A percentile compares a stretch with the other conserved stretches of the same genome.
phyloP scores from a whole-genome alignment of 345 rosid species.

The Ceriops tagal region DNA sequence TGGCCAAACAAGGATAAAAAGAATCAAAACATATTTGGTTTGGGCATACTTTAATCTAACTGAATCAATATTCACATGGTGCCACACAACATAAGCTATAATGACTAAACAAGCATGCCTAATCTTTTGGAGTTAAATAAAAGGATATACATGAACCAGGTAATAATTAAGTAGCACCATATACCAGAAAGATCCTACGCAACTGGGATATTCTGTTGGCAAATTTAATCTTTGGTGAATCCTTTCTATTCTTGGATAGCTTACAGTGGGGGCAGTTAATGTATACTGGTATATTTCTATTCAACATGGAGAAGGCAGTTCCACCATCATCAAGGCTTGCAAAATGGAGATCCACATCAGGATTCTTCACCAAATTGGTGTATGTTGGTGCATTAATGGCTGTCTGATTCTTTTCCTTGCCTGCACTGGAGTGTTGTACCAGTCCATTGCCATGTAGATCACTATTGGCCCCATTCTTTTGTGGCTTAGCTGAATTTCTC shows the following conservation, averaged over 20 bases:
- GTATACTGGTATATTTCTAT: slow-evolving; percentile 63
- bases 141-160: background rate
- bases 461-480: slow-evolving; percentile 38
- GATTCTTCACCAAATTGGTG: slow-evolving; percentile 31
- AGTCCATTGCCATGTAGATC: slow-evolving; percentile 18
- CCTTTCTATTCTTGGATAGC: slow-evolving; percentile 40
- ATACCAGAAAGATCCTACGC: slow-evolving; percentile 77
- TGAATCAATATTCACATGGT: background rate
- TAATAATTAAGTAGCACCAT: slow-evolving; percentile 11
- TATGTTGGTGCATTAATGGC: slow-evolving; percentile 21
- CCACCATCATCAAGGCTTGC: slow-evolving; percentile 49
- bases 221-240: slow-evolving; percentile 45
- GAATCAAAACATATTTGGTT: background rate
- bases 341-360: slow-evolving; percentile 34
- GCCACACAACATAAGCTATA: slow-evolving; percentile 8
- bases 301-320: slow-evolving; percentile 49
- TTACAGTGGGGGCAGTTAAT: slow-evolving; percentile 71
- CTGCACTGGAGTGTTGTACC: slow-evolving; percentile 25
- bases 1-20: background rate
- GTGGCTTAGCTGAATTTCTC: slow-evolving; percentile 42
- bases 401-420: slow-evolving; percentile 37
- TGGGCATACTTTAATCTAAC: background rate
- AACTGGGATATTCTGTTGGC: slow-evolving; percentile 72
- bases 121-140: slow-evolving; percentile 2
- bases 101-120: slow-evolving; percentile 1